Base-by-base conservation (phyloP, 441 rosid species). In the Gossypium lobatum region DNA sequence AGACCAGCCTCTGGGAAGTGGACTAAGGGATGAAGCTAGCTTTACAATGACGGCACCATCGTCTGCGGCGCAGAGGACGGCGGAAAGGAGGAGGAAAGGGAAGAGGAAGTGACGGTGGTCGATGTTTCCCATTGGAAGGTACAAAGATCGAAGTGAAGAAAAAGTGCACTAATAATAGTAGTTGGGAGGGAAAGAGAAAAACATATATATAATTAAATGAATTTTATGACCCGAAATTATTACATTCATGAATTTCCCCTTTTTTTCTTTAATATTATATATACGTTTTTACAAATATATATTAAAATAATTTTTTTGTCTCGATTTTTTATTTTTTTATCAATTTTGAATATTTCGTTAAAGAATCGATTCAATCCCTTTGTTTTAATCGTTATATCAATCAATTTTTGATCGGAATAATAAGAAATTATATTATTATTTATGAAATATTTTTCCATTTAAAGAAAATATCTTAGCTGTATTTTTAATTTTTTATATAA, bases 11-110 rank as follows among this genome's bases (percentile, higher is more conserved):
- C 83, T 59, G 7, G 85, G 92, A 6, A 73, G 57, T 4, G 85
- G 77, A 21, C 50, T 11, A 16, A 90, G 67, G 10, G 86, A 78
- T 14, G 73, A 64, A 63, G 86, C 84, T 26, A 88, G 57, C 3
- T 74, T 79, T 53, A 85, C 77, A 81, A 87, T 86, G 57, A 79
- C 77, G 3, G 80, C 50, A 57, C 80, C 81, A 34, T 90, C 95
- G 21, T 87, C 90, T 1, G 83, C 88, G 70, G 74, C 1, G 52
- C 69, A 26, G 6, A 55, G 18, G 59, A 80, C 10, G 61, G 71
- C 21, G 71, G 58, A 34, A 10, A 72, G 66, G 61, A 74, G 14
- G 60, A 73, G 1, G 64, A 71, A 67, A 62, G 78, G 75, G 72
- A 20, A 18, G 10, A 72, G 77, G 57, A 18, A 78, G 16, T 46